These are phyloP conservation scores for Apiotrichum montevideense DNA, from an alignment of 1,284 basidiomycete genomes.

Conservation along the genomic window DNA sequence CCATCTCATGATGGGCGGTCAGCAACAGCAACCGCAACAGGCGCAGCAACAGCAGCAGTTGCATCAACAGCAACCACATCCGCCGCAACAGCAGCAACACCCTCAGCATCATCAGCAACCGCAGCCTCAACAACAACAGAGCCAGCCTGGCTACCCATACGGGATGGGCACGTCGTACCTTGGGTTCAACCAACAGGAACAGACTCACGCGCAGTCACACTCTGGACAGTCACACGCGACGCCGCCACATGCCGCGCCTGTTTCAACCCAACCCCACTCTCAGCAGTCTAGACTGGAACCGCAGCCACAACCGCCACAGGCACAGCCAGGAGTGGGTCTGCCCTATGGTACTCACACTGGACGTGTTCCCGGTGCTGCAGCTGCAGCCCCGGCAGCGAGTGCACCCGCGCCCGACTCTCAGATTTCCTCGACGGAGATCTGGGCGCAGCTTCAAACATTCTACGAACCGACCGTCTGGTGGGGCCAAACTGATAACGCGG, in stretches of 20 bases:
- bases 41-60: constrained; percentile 1
- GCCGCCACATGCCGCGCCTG: too few species aligned
- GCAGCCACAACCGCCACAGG: too few species aligned
- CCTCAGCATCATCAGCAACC: not conserved
- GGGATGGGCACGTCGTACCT: too few species aligned
- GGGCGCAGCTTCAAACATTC: constrained; percentile 39
- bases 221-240: too few species aligned
- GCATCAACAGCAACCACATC: not conserved
- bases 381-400: too few species aligned
- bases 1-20: not conserved
- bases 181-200: too few species aligned
- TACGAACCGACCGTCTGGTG: constrained; percentile 33
- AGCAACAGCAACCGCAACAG: constrained; percentile 2
- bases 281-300: too few species aligned
- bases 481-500: constrained; percentile 2
- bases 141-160: not conserved
- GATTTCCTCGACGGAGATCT: constrained; percentile 19
- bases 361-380: too few species aligned
- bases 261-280: too few species aligned
- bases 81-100: not conserved
- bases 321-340: too few species aligned
- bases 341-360: too few species aligned
- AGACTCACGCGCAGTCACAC: too few species aligned
- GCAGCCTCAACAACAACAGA: not conserved
- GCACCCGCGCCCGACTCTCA: not conserved